phyloP scores from a whole-genome alignment of 1,284 basidiomycete genomes.

The Sanghuangporus baumii region DNA sequence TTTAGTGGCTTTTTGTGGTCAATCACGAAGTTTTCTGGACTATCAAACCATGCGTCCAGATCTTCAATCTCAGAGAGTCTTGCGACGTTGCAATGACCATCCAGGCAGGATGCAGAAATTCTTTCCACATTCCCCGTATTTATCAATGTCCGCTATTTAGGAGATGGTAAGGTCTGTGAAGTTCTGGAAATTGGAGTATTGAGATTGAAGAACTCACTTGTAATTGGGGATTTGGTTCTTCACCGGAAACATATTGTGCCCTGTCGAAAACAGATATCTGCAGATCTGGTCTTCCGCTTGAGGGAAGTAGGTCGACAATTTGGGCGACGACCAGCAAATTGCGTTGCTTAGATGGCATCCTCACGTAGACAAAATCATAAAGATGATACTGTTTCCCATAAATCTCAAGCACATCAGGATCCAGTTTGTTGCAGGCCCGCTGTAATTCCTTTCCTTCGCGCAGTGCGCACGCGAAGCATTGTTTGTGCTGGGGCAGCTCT shows the following conservation, averaged over 20 bases:
- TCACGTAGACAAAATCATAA: constrained; percentile 50
- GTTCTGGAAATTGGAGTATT: background rate
- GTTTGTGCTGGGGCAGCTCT: constrained; percentile 1
- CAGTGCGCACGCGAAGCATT: constrained; percentile 13
- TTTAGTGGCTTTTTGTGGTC: background rate
- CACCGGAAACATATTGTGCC: background rate
- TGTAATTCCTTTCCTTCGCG: background rate
- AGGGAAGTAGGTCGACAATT: constrained; percentile 34
- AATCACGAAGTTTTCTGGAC: background rate
- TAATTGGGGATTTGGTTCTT: background rate
- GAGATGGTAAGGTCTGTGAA: background rate
- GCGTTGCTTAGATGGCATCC: constrained; percentile 22
- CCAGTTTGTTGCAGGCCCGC: background rate
- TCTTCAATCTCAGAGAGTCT: background rate
- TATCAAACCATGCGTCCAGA: constrained; percentile 1
- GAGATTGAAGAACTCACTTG: background rate
- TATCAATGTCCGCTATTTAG: background rate
- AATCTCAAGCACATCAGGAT: constrained; percentile 30
- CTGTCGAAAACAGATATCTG: background rate
- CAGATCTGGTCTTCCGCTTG: constrained; percentile 19
- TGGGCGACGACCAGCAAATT: constrained; percentile 47
- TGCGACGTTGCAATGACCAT: constrained; percentile 9
- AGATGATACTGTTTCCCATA: constrained; percentile 45
- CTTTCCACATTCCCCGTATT: background rate
- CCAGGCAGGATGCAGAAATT: constrained; percentile 1